Base-by-base conservation (phyloP, 257 asterid species). In the Cynanchum wilfordii region DNA sequence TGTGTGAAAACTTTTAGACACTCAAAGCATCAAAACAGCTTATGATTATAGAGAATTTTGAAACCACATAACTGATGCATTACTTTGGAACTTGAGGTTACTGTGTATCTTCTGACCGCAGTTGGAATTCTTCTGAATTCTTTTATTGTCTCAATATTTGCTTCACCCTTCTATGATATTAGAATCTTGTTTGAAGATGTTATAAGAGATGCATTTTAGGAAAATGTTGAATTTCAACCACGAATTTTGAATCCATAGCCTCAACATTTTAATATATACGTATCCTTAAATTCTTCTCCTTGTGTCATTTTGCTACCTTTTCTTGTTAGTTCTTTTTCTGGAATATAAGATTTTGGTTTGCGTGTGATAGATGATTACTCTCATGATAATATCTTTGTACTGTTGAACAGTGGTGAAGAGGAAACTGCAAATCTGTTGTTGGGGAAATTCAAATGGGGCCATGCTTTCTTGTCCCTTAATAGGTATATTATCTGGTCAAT, bases 381-480 rank as follows among this genome's bases (percentile, higher is more conserved):
- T 54, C 54, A 16, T 54, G 27, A 1, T 77, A 73, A 42, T 62
- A 47, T 55, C 38, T 72, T 73, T 70, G 42, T 50, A 69, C 16
- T 62, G 56, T 75, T 66, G 36, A 52, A 80, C 85, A 91, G 98
- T 44, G 98, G 98, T 1, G 96, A 94, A 78, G 89, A 80, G 76
- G 98, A 94, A 83, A 86, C 87, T 50, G 98, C 96, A 74, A 67
- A 88, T 65, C 78, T 91, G 73, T 69, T 94, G 81, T 87, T 94
- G 51, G 86, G 88, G 77, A 94, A 94, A 87, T 94, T 91, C 90
- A 94, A 94, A 80, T 94, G 98, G 99, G 99, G 99, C 63, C 99
- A 94, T 44, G 96, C 97, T 67, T 94, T 94, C 84, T 86, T 94
- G 81, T 89, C 99, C 69, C 89, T 94, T 57, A 94, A 91, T 72